Percentiles rank a stretch among this genome's conserved stretches.
Conservation (phyloP, 768 basidiomycete genomes). For the Antrodiella citrinella region DNA sequence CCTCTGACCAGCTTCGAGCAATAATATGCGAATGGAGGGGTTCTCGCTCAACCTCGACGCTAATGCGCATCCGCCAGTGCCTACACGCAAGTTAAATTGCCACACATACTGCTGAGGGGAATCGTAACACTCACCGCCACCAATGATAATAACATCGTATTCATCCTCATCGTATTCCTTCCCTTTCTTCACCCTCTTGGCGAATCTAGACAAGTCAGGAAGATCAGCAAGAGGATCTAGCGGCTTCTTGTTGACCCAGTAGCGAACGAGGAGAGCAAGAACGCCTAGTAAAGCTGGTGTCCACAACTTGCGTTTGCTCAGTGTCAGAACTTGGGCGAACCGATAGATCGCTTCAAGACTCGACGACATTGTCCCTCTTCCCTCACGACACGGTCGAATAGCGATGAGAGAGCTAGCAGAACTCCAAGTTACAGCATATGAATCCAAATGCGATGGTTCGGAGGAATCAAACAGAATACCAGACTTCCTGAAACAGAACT, state of each 20-base stretch:
- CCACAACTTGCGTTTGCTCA: neutral
- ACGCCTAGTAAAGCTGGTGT: slow-evolving; percentile 10
- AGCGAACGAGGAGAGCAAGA: slow-evolving; percentile 11
- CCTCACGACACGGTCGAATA: neutral
- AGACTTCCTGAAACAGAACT: neutral
- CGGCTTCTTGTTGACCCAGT: slow-evolving; percentile 2
- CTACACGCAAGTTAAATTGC: slow-evolving; percentile 19
- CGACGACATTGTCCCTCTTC: neutral
- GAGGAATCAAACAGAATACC: neutral
- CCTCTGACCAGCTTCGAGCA: slow-evolving; percentile 60
- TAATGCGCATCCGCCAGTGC: slow-evolving; percentile 55
- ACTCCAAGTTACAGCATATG: too few relatives aligned
- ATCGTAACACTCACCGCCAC: slow-evolving; percentile 22
- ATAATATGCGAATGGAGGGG: slow-evolving; percentile 41
- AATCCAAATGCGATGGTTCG: too few relatives aligned
- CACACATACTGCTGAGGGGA: neutral
- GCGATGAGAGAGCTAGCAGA: neutral
- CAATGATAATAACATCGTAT: slow-evolving; percentile 30
- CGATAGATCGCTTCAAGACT: neutral
- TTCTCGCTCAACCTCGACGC: slow-evolving; percentile 53
- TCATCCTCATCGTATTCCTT: slow-evolving; percentile 16
- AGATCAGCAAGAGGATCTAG: neutral
- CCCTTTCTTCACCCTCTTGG: slow-evolving; percentile 1
- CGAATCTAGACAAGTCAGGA: slow-evolving; percentile 1
- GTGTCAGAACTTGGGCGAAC: neutral